These are phyloP conservation scores for Aspergillus niger DNA, from an alignment of 2,329 filamentous ascomycete genomes.

Conservation along the genomic window DNA sequence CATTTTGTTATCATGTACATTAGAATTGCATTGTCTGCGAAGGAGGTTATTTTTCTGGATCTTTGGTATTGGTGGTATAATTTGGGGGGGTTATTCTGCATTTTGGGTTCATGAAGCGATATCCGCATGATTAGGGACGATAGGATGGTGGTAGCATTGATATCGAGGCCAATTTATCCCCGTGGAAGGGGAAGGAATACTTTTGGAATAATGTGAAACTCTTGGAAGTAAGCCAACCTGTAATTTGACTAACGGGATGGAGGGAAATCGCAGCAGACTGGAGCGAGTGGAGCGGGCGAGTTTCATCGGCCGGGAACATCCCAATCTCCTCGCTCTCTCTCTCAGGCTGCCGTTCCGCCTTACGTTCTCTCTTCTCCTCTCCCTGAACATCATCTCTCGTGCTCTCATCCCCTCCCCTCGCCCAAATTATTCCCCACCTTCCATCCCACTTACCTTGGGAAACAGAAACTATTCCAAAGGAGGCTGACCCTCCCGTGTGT, in stretches of 20 bases:
- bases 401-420: background rate
- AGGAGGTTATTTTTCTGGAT: background rate
- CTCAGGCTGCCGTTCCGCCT: background rate
- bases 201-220: too few species aligned
- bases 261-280: background rate
- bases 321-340: slow-evolving; percentile 6
- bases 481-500: slow-evolving; percentile 6
- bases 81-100: background rate
- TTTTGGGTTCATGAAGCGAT: slow-evolving; percentile 3
- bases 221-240: background rate
- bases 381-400: background rate
- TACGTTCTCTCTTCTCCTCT: slow-evolving; percentile 13
- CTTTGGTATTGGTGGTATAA: background rate
- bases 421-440: background rate
- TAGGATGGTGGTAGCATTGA: background rate
- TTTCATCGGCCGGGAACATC: slow-evolving; percentile 9
- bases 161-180: background rate
- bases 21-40: slow-evolving; percentile 6
- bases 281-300: background rate
- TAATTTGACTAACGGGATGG: background rate
- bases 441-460: background rate
- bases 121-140: background rate
- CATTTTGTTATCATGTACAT: slow-evolving; percentile 4
- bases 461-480: slow-evolving; percentile 1
- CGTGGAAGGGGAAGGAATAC: background rate